Percentiles rank a stretch among this genome's conserved stretches.
phyloP scores from a whole-genome alignment of 176 grass and related monocot species.

The Aegilops bicornis region DNA sequence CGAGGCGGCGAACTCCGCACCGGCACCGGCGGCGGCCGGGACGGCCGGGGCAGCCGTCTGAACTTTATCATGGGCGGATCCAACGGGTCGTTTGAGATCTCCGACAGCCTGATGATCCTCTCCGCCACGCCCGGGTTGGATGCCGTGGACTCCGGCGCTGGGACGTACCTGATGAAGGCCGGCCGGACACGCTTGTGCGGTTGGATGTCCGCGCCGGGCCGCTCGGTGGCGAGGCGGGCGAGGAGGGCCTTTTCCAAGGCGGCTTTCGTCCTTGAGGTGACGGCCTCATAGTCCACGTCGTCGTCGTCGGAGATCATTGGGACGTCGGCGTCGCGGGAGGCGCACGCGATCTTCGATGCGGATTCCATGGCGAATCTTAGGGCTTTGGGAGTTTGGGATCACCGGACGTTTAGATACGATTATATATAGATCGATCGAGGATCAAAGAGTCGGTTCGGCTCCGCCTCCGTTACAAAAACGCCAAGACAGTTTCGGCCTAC shows the following conservation, averaged over 20 bases:
- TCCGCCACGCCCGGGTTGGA: constrained; percentile 16
- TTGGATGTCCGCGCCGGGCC: constrained; percentile 34
- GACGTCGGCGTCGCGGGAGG: constrained; percentile 37
- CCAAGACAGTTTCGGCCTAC: too few relatives aligned
- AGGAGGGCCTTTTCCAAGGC: constrained; percentile 37
- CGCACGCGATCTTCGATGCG: not conserved
- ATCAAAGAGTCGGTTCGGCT: not conserved
- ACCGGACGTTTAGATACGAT: too few relatives aligned
- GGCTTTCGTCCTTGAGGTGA: constrained; percentile 28
- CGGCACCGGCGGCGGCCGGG: constrained; percentile 20
- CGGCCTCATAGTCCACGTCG: constrained; percentile 22
- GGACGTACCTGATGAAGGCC: constrained; percentile 52
- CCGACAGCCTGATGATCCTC: constrained; percentile 29
- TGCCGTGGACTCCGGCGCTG: constrained; percentile 35
- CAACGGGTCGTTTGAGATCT: constrained; percentile 17
- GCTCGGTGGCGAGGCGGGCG: constrained; percentile 33
- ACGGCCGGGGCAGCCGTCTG: constrained; percentile 11
- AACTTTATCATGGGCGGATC: constrained; percentile 39
- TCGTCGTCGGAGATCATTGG: constrained; percentile 23
- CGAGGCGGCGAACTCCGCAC: constrained; percentile 43
- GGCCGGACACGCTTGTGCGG: constrained; percentile 27
- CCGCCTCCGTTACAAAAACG: not conserved
- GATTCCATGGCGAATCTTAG: not conserved
- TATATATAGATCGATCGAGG: too few relatives aligned
- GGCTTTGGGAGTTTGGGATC: not conserved